A percentile compares a stretch with the other conserved stretches of the same genome.
phyloP scores from a whole-genome alignment of 106 monocot species.

The Iris macrosiphon region DNA sequence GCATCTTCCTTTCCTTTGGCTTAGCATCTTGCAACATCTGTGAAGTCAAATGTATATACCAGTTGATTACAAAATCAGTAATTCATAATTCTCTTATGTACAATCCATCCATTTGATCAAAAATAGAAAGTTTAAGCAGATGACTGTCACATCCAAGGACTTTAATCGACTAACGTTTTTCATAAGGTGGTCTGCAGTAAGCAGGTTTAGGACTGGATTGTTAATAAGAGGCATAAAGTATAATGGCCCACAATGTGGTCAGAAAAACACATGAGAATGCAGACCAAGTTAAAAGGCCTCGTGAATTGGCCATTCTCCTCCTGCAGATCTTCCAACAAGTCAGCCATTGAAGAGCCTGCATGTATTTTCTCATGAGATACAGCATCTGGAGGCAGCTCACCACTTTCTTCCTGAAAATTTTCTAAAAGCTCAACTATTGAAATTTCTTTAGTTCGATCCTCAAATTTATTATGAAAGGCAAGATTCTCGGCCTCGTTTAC shows the following conservation, averaged over 20 bases:
- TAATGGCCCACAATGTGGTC: not conserved
- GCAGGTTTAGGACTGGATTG: not conserved
- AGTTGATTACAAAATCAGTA: not conserved
- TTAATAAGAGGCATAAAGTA: not conserved
- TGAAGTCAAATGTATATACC: slow-evolving; percentile 5
- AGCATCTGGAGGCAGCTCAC: slow-evolving; percentile 6
- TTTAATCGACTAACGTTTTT: not conserved
- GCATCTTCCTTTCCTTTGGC: slow-evolving; percentile 24
- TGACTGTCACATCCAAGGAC: not conserved
- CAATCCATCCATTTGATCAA: not conserved
- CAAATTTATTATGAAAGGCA: not conserved
- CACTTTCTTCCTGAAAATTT: slow-evolving; percentile 20
- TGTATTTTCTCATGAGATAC: slow-evolving; percentile 7
- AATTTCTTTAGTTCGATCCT: slow-evolving; percentile 9
- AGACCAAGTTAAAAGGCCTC: slow-evolving; percentile 25
- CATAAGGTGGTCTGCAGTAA: not conserved
- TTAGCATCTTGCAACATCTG: slow-evolving; percentile 20
- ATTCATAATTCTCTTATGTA: not conserved
- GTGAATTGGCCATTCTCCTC: slow-evolving; percentile 12
- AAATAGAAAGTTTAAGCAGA: not conserved
- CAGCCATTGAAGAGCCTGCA: slow-evolving; percentile 35
- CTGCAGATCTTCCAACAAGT: slow-evolving; percentile 50
- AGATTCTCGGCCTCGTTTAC: slow-evolving; percentile 1
- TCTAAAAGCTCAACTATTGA: slow-evolving; percentile 36
- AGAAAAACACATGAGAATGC: slow-evolving; percentile 5